Evolutionary conservation across 2,329 filamentous ascomycete species (phyloP), one percentile per base, ranked within the genome.

Genomic region (Xylaria sp.): DNA sequence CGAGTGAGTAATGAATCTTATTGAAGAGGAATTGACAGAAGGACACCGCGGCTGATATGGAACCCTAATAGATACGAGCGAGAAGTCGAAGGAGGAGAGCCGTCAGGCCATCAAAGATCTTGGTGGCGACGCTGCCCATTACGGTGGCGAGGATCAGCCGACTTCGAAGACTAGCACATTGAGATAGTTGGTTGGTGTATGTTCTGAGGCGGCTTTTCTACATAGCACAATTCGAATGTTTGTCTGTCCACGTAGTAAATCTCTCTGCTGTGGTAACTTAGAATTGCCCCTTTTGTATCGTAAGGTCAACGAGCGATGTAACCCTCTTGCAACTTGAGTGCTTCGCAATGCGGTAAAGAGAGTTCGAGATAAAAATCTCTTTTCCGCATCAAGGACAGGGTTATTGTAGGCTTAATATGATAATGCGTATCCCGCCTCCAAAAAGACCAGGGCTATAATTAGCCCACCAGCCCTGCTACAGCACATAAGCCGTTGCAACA

Each of bases 71-170:
- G 82, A 83, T 71, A 83, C 82, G 3, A 83, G 81, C 71, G 78
- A 82, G 42, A 75, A 75, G 63, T 84, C 82, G 56, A 85, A 85
- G 75, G 76, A 84, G 73, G 77, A 83, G 63, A 83, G 81, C 62
- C 75, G 75, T 55, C 56, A 82, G 69, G 78, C 76, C 6, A 80
- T 85, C 54, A 77, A 84, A 53, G 70, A 77, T 11, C 73, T 85
- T 3, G 82, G 82, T 55, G 82, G 82, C 14, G 80, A 84, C 9
- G 75, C 76, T 8, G 82, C 80, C 19, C 80, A 83, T 61, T 83
- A 84, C 58, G 81, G 81, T 27, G 77, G 81, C 69, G 68, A 82
- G 68, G 78, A 80, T 5, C 75, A 83, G 59, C 81, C 81, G 3
- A 78, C 78, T 63, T 81, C 80, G 72, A 83, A 82, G 75, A 78